Conservation (phyloP, 768 basidiomycete species). For the Atractiella rhizophila region DNA sequence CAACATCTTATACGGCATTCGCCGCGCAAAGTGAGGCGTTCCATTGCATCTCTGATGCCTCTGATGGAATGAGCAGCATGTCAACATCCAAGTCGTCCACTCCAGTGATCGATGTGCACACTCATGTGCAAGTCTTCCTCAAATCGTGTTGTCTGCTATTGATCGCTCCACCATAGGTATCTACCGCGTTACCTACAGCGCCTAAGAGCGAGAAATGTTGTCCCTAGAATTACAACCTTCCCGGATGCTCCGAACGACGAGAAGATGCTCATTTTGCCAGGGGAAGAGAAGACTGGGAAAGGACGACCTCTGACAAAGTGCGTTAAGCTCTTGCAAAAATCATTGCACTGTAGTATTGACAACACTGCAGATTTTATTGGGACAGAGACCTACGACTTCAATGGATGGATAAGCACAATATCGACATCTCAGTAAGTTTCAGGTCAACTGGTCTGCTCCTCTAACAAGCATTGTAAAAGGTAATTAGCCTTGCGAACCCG, state of each 20-base stretch:
- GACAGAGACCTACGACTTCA: slow-evolving; percentile 47
- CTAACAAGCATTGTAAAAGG: too few species aligned
- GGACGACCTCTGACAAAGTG: slow-evolving; percentile 45
- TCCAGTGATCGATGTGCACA: slow-evolving; percentile 69
- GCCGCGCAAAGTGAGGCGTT: too few species aligned
- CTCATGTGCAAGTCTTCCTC: slow-evolving; percentile 42
- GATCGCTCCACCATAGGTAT: neutral
- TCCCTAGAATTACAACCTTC: slow-evolving; percentile 28
- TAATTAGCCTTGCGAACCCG: slow-evolving; percentile 37
- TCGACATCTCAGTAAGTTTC: slow-evolving; percentile 38
- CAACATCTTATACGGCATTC: too few species aligned
- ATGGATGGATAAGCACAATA: slow-evolving; percentile 65
- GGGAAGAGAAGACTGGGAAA: slow-evolving; percentile 41
- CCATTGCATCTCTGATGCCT: too few species aligned
- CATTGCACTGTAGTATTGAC: neutral
- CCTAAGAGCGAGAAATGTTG: slow-evolving; percentile 39
- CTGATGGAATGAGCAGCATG: too few species aligned
- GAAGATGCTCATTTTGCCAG: slow-evolving; percentile 38
- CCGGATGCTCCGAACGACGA: slow-evolving; percentile 34
- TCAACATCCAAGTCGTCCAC: too few species aligned
- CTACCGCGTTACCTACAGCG: slow-evolving; percentile 43
- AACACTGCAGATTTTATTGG: slow-evolving; percentile 34
- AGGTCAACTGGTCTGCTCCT: neutral
- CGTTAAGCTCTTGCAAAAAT: neutral
- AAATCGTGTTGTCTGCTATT: neutral